A percentile compares a stretch with the other conserved stretches of the same genome.
These are phyloP conservation scores for Dissophora globulifera DNA, from an alignment of 192 early-diverging fungal genomes.

Conservation along the genomic window DNA sequence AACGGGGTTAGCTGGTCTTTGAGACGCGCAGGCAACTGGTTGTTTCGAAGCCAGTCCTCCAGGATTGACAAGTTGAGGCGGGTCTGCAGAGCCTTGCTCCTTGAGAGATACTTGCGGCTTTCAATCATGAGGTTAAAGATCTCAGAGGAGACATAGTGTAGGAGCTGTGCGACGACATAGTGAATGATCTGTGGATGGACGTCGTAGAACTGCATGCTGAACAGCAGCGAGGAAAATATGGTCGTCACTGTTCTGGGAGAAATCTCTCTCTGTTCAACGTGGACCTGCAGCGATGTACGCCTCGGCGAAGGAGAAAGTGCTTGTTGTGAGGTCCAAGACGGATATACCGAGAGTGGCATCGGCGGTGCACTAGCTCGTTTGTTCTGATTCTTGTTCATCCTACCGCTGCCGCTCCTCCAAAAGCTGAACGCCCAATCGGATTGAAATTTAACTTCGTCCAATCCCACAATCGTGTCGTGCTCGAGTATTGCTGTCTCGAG, in stretches of 20 bases:
- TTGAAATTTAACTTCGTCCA: constrained; percentile 65
- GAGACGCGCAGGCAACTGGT: constrained; percentile 54
- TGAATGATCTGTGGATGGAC: constrained; percentile 80
- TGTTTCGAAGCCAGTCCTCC: constrained; percentile 86
- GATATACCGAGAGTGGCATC: too few species aligned
- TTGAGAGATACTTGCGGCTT: constrained; percentile 75
- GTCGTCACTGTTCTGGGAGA: constrained; percentile 78
- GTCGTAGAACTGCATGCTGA: constrained; percentile 73
- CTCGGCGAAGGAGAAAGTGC: not conserved
- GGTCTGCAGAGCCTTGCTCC: constrained; percentile 84
- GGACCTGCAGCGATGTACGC: constrained; percentile 17
- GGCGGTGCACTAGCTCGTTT: constrained; percentile 23
- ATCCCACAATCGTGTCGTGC: constrained; percentile 74
- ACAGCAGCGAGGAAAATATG: constrained; percentile 72
- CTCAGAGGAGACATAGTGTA: constrained; percentile 80
- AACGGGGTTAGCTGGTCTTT: constrained; percentile 68
- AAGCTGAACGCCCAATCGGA: constrained; percentile 60
- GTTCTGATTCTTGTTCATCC: too few species aligned
- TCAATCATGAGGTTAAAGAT: constrained; percentile 89
- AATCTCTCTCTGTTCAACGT: constrained; percentile 22
- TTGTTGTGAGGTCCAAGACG: too few species aligned
- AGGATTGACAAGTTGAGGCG: constrained; percentile 83
- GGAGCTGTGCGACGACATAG: constrained; percentile 77
- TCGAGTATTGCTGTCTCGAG: constrained; percentile 74
- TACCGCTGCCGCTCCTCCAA: too few species aligned